Evolutionary conservation across 106 monocot species (phyloP), one percentile per base, ranked within the genome.

Genomic region (Xerophyta viscosa): DNA sequence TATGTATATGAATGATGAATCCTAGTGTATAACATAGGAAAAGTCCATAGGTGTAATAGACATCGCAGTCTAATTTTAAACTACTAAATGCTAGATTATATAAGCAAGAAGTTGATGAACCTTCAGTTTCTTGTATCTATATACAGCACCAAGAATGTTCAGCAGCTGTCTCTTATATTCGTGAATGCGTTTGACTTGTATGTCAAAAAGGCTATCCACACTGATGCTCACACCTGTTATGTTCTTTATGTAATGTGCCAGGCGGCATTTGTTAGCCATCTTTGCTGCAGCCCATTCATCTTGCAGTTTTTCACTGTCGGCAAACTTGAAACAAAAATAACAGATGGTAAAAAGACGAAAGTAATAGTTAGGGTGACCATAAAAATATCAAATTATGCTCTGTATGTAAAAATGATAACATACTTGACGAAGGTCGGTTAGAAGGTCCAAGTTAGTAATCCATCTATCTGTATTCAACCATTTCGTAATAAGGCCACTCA

Each of bases 101-200:
- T 33, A 33, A 33, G 33, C 33, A 33, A 33, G 33, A 33, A 33
- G 33, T 13, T 43, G 9, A 19, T 27, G 1, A 26, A 86, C 86
- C 80, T 86, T 86, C 41, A 86, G 26, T 64, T 67, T 86, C 66
- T 94, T 88, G 74, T 94, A 94, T 70, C 84, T 68, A 44, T 88
- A 81, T 0, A 94, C 73, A 46, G 71, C 81, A 41, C 88, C 84
- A 24, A 94, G 61, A 54, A 94, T 73, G 64, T 94, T 94, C 37
- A 94, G 72, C 17, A 94, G 75, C 54, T 94, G 88, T 29, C 94
- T 77, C 66, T 94, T 94, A 41, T 94, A 94, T 60, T 94, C 94
- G 61, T 94, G 94, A 20, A 94, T 94, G 52, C 88, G 88, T 60
- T 94, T 94, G 31, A 94, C 66, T 57, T 94, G 94, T 52, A 94